Base-by-base conservation (phyloP, 441 rosid species). In the Eutrema salsugineum region DNA sequence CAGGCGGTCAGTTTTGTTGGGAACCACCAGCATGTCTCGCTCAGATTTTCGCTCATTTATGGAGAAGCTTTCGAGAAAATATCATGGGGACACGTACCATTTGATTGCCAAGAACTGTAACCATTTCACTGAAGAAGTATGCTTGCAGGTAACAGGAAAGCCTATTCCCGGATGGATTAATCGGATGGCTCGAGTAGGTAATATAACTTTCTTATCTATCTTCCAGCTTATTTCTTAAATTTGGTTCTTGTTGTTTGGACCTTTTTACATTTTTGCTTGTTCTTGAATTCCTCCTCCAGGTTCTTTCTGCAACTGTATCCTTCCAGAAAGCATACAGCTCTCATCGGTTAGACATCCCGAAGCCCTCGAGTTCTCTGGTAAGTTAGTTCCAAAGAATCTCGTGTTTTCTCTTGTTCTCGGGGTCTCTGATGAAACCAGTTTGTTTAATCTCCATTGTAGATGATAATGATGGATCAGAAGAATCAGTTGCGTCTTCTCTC, bases 101-200 rank as follows among this genome's bases (percentile, higher is more conserved):
- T 83, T 96, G 87, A 89, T 96, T 77, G 89, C 93, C 70, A 96
- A 96, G 83, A 93, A 95, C 72, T 95, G 99, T 85, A 95, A 95
- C 82, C 99, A 93, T 86, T 95, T 95, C 72, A 85, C 98, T 2
- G 87, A 89, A 72, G 98, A 95, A 75, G 98, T 90, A n/a, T 86
- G 91, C 77, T 38, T 66, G 81, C 87, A 71, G 80, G 82, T 91
- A 66, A 89, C 90, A 12, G 97, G 99, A 80, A 93, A 91, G 79
- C 80, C 89, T 43, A 91, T 90, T 79, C 98, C 99, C 42, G 96
- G 97, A 78, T 96, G 98, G 98, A 87, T 96, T 68, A 96, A 91
- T 77, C 84, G 99, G 44, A 82, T 96, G 81, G 99, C 99, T 72
- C 82, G 89, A 72, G 71, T 91, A 49, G 98, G 99, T 95, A 83